Evolutionary conservation across 768 basidiomycete genomes (phyloP), one percentile per base, ranked within the genome.

Genomic region (Suillus lakei): DNA sequence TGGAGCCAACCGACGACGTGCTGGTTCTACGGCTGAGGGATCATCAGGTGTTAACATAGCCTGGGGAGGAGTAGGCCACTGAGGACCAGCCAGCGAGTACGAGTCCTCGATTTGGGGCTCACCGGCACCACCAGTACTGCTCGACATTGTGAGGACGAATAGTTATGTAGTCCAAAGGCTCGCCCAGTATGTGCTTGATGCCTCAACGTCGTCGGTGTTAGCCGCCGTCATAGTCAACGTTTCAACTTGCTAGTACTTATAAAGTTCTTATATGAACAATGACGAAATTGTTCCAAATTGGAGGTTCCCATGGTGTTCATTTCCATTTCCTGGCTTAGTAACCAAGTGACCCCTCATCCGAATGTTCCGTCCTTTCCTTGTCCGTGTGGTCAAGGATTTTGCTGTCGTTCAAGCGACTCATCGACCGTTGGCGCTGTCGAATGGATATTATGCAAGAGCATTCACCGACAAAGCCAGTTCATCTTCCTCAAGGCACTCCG

Each of bases 1-100:
- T 28, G 73, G 73, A 5, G 76, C 61, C 39, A 87, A 69, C 67
- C 82, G 85, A 63, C 79, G 82, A 30, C 83, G 82, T 38, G 86
- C 88, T 16, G 79, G 70, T 21, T 85, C 80, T 13, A 79, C 81
- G 8, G 78, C 80, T 44, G 77, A 71, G 34, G 82, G 76, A 67
- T 83, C 81, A 61, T 83, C 84, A 26, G 72, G 72, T 51, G 75
- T 73, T 61, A 83, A 78, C 46, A 74, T 69, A 16, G 73, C 74
- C 21, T 82, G 84, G 1, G 83, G 81, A 48, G 80, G 82, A 34
- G 28, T 18, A 53, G 28, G 51, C 28, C 78, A 73, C 50, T 28
- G 50, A 58, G 32, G 54, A 54, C 28, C 41, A 8, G 56, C 18
- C 7, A 21, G n/a, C 18, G 66, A 26, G n/a, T 44, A 44, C 0